A percentile compares a stretch with the other conserved stretches of the same genome.
Evolutionary conservation across 2,329 filamentous ascomycete species (phyloP).

Genomic region (Alternaria brassicicola): DNA sequence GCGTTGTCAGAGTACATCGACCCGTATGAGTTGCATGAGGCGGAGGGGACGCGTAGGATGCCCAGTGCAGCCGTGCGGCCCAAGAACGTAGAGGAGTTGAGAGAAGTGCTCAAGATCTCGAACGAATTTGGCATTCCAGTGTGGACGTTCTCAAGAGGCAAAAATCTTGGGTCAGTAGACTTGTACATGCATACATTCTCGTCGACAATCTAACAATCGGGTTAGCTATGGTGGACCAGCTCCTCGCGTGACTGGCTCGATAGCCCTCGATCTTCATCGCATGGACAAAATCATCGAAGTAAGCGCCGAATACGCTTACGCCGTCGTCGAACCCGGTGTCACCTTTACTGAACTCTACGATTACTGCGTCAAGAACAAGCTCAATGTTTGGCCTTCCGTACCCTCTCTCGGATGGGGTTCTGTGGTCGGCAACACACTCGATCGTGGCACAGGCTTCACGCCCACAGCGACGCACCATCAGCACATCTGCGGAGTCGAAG

Average conservation of each 20-base stretch:
- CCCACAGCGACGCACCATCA: slow-evolving; percentile 48
- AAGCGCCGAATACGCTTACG: slow-evolving; percentile 53
- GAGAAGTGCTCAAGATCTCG: slow-evolving; percentile 28
- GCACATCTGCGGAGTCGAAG: slow-evolving; percentile 48
- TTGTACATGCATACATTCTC: neutral
- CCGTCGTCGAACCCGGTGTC: slow-evolving; percentile 51
- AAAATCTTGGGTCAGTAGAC: slow-evolving; percentile 44
- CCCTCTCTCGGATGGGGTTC: slow-evolving; percentile 46
- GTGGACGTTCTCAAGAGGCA: slow-evolving; percentile 42
- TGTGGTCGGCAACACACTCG: slow-evolving; percentile 48
- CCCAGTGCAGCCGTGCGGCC: slow-evolving; percentile 54
- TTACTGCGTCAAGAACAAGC: slow-evolving; percentile 38
- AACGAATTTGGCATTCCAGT: slow-evolving; percentile 38
- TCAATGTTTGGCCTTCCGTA: slow-evolving; percentile 43
- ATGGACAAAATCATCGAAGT: slow-evolving; percentile 56
- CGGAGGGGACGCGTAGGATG: slow-evolving; percentile 48
- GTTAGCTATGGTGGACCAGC: slow-evolving; percentile 40
- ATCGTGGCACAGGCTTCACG: slow-evolving; percentile 52
- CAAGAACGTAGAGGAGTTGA: slow-evolving; percentile 31
- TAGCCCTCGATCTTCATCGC: slow-evolving; percentile 45
- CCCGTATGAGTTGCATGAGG: slow-evolving; percentile 55
- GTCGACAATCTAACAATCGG: neutral
- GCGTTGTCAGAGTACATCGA: slow-evolving; percentile 55
- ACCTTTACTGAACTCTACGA: slow-evolving; percentile 41
- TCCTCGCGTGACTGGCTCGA: slow-evolving; percentile 45